Evolutionary conservation across 2,329 filamentous ascomycete genomes (phyloP).

Genomic region (Phoma sp.): DNA sequence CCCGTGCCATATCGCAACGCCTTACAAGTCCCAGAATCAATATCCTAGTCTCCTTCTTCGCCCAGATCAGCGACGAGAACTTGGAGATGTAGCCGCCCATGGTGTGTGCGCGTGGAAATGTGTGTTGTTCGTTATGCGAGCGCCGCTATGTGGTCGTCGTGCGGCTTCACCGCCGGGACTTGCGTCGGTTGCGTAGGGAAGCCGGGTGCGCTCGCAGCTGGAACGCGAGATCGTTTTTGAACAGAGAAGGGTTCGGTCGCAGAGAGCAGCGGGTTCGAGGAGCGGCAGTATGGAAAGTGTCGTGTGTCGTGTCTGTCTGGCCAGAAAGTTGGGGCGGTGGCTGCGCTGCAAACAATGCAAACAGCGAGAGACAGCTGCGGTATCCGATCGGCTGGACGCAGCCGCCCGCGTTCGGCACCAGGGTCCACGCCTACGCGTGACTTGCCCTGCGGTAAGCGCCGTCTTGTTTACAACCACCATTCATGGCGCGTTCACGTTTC

Average conservation of each 20-base stretch:
- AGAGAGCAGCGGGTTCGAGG: background rate
- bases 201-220: background rate
- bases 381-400: background rate
- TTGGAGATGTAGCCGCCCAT: conserved; percentile 45
- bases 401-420: background rate
- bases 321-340: conserved; percentile 30
- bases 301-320: conserved; percentile 25
- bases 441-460: background rate
- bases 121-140: conserved; percentile 7
- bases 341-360: conserved; percentile 20
- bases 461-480: too few species aligned
- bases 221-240: too few species aligned
- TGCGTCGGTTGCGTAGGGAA: background rate
- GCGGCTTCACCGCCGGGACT: conserved; percentile 21
- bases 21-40: conserved; percentile 90
- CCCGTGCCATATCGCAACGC: background rate
- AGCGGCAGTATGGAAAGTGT: conserved; percentile 8
- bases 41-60: conserved; percentile 98
- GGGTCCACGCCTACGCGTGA: background rate
- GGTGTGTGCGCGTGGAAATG: conserved; percentile 16
- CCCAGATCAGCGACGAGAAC: conserved; percentile 59
- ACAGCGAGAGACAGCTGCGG: conserved; percentile 26
- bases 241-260: background rate
- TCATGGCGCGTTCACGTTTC: too few species aligned
- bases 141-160: conserved; percentile 19